These are phyloP conservation scores for Ramalina peruviana DNA, from an alignment of 495 filamentous ascomycete species.

Conservation along the genomic window DNA sequence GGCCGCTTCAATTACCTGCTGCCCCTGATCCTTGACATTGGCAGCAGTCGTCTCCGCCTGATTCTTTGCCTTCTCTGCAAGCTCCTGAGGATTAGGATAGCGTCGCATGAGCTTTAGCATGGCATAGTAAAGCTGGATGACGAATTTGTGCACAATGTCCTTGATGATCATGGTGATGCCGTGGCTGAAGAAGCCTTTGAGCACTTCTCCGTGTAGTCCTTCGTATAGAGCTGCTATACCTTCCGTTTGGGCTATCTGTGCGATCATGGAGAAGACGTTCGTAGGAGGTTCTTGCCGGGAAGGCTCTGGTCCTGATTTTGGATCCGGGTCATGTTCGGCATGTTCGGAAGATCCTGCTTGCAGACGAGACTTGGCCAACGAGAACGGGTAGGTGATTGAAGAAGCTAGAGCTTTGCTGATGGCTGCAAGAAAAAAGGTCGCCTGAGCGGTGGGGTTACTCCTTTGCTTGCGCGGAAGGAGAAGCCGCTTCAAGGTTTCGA, in stretches of 20 bases:
- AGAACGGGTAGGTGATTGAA: conserved; percentile 73
- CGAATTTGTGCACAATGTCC: conserved; percentile 58
- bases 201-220: conserved; percentile 59
- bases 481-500: conserved; percentile 50
- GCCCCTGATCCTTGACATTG: conserved; percentile 27
- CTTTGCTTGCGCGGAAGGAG: conserved; percentile 37
- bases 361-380: conserved; percentile 63
- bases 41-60: conserved; percentile 16
- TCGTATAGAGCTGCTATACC: conserved; percentile 61
- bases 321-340: conserved; percentile 6
- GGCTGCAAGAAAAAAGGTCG: conserved; percentile 65
- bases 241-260: conserved; percentile 49
- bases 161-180: conserved; percentile 87
- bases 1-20: not conserved
- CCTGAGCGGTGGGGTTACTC: conserved; percentile 35
- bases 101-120: conserved; percentile 20
- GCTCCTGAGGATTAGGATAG: conserved; percentile 30
- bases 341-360: conserved; percentile 34
- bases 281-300: conserved; percentile 8
- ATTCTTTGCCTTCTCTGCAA: conserved; percentile 27
- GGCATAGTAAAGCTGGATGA: conserved; percentile 54
- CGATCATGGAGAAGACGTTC: conserved; percentile 49
- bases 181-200: conserved; percentile 77
- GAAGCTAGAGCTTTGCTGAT: conserved; percentile 69
- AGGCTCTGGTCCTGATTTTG: conserved; percentile 7